Percentiles rank a stretch among this genome's conserved stretches.
These are phyloP conservation scores for Jaltomata sinuosa DNA, from an alignment of 257 asterid species.

Conservation along the genomic window DNA sequence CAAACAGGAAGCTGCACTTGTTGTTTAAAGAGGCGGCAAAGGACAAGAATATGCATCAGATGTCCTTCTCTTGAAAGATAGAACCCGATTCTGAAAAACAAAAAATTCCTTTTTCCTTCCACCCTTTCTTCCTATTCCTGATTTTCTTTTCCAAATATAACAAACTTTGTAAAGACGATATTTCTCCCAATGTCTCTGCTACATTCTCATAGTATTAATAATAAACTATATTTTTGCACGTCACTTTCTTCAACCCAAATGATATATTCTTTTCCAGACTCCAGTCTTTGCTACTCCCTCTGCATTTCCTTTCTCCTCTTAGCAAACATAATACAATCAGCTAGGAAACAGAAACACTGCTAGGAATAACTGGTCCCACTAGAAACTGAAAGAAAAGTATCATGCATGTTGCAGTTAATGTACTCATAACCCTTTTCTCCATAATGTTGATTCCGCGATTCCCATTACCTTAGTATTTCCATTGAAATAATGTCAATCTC, in stretches of 20 bases:
- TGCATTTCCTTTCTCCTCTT: background rate
- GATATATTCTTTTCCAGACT: background rate
- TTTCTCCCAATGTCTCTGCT: background rate
- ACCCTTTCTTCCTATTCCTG: background rate
- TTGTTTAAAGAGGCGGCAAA: background rate
- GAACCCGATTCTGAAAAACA: background rate
- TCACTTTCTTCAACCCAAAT: background rate
- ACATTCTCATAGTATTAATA: background rate
- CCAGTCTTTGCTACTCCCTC: background rate
- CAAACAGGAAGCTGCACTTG: background rate
- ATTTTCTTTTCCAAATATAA: background rate
- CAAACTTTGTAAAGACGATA: background rate
- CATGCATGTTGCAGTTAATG: background rate
- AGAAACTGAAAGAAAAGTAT: background rate
- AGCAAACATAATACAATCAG: background rate
- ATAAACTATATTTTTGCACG: background rate
- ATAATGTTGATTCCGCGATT: background rate
- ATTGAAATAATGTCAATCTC: background rate
- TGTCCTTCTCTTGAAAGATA: background rate
- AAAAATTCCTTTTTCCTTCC: background rate
- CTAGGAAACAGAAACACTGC: background rate
- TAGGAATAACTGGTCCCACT: background rate
- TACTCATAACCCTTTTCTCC: background rate
- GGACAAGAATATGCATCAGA: background rate
- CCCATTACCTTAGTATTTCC: background rate